Evolutionary conservation across 371 early-diverging fungal genomes (phyloP), one percentile per base, ranked within the genome.

Genomic region (Mucor indicus): DNA sequence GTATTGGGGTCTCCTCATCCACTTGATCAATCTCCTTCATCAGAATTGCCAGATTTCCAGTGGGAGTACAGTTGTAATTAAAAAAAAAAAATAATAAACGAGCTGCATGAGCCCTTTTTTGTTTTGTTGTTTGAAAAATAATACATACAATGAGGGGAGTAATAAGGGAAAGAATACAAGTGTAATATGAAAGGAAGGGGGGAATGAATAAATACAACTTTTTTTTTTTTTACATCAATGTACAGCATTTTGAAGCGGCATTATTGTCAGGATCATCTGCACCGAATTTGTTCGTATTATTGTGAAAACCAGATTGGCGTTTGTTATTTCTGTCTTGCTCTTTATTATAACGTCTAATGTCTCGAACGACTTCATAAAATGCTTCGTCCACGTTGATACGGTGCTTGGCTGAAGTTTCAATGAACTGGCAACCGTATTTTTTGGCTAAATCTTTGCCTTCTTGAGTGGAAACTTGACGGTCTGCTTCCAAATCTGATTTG

Each of bases 301-400:
- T 11, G 20, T 38, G 15, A 19, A 9, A 30, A 21, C 44, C 33
- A 22, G 44, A 36, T 27, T 47, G 38, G 13, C 35, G 22, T 27
- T 25, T 32, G 17, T 4, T 2, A 23, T 15, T 27, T 15, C 19
- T 1, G 12, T 62, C 55, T 32, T 66, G 62, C 23, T 66, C 62
- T 39, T 66, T 66, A 21, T 66, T 62, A 15, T 62, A 58, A 16
- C 57, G 48, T 19, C 62, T 37, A 45, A 62, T 92, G 55, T 90
- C 87, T 25, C 90, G 79, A 11, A 97, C 93, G 20, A 96, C 82
- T 38, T 80, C 77, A 60, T 84, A 87, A 71, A 95, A 98, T 3
- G 93, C 86, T 54, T 93, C 91, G 44, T 93, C 88, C 19, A 98
- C 96, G 67, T 96, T 92, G 35, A 87, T 84, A 46, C 86, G 84